Percentiles rank a stretch among this genome's conserved stretches.
Evolutionary conservation across 2,329 filamentous ascomycete species (phyloP).

Genomic region (Stemphylium beticola): DNA sequence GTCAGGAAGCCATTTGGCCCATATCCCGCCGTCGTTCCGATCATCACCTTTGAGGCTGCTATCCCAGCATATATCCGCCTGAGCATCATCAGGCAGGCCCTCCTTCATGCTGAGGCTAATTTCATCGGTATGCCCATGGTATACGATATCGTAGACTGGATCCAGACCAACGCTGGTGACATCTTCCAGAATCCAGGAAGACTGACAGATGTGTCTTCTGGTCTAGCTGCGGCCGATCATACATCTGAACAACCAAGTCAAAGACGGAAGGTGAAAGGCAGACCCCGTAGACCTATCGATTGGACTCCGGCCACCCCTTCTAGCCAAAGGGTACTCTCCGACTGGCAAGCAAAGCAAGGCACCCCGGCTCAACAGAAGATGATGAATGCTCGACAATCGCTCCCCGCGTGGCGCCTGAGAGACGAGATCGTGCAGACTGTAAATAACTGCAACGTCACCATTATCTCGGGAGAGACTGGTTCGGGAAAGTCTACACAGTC

Average conservation of each 20-base stretch:
- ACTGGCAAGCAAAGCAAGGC: constrained; percentile 73
- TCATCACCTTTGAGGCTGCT: constrained; percentile 70
- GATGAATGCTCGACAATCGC: constrained; percentile 70
- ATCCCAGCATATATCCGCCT: constrained; percentile 93
- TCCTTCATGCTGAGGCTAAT: constrained; percentile 72
- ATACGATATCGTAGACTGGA: constrained; percentile 88
- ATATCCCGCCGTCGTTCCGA: constrained; percentile 73
- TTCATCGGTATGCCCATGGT: constrained; percentile 87
- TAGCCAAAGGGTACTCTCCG: constrained; percentile 64
- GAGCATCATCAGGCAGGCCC: constrained; percentile 79
- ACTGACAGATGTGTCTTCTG: constrained; percentile 82
- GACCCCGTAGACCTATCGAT: constrained; percentile 61
- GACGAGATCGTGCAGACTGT: constrained; percentile 80
- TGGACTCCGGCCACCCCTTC: constrained; percentile 65
- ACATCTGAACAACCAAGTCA: constrained; percentile 21
- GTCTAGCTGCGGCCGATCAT: constrained; percentile 63
- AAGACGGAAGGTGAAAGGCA: constrained; percentile 26
- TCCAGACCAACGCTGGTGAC: constrained; percentile 81
- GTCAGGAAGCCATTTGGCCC: constrained; percentile 70
- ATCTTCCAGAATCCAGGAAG: constrained; percentile 86
- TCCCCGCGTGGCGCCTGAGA: constrained; percentile 88
- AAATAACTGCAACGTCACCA: constrained; percentile 81
- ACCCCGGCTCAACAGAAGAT: constrained; percentile 73
- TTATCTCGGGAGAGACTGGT: constrained; percentile 95
- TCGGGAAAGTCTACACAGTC: constrained; percentile 97